Evolutionary conservation across 2,329 filamentous ascomycete species (phyloP), one percentile per base, ranked within the genome.

Genomic region (Lachnellula suecica): DNA sequence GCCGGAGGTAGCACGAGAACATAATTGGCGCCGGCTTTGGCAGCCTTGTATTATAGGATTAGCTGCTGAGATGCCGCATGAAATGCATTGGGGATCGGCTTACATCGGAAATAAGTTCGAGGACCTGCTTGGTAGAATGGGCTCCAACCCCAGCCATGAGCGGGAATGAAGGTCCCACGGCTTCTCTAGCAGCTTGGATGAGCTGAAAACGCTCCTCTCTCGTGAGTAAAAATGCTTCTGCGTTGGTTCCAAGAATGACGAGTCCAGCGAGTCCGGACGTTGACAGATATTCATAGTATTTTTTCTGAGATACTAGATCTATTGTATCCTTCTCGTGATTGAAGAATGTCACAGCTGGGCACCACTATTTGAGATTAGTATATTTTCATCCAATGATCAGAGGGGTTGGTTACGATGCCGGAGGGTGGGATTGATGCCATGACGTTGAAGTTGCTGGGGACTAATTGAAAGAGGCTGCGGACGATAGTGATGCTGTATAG

Each of bases 131-230:
- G 3, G 76, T 79, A 1, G 75, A 78, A 56, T 79, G 75, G 0
- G 72, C 74, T 9, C 75, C 72, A 3, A 77, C 72, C 13, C 77
- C 77, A 8, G 76, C 76, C 68, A 79, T 79, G 48, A 80, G 67
- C 7, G 76, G 76, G 56, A 69, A 79, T 10, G 68, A 61, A 3
- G 72, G 68, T 1, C 73, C 73, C 6, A 77, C 74, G 9, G 75
- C 73, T 46, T 65, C 49, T 11, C 77, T 71, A 4, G 76, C 77
- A 3, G 72, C 63, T 22, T 66, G 60, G 40, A 80, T 71, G 6
- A 78, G 67, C 25, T 69, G 65, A 8, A 63, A 63, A 31, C 77
- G 72, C 60, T 79, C 77, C 52, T 75, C 71, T 15, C 73, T 74
- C 5, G 74, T 76, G 31, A 79, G 66, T 10, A 79, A 70, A 62